phyloP scores from a whole-genome alignment of 352 stramenopile genomes.

The Globisporangium parvum region DNA sequence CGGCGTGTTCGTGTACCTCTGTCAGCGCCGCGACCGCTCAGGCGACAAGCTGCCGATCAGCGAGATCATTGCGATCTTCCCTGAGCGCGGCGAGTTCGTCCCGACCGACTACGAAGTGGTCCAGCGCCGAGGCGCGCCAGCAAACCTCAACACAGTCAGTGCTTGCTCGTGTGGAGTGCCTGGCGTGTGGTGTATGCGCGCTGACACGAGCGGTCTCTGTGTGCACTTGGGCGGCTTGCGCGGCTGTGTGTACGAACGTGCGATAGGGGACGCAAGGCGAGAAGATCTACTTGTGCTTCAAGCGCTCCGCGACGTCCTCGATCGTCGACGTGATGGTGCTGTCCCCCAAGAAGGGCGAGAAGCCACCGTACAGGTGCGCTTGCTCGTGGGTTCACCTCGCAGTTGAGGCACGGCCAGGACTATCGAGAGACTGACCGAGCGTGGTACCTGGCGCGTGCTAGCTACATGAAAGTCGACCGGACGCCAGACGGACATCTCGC shows the following conservation, averaged over 20 bases:
- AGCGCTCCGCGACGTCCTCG: slow-evolving; percentile 48
- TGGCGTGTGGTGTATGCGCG: no score
- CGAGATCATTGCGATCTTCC: slow-evolving; percentile 71
- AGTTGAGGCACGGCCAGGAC: background rate
- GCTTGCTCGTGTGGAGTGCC: no score
- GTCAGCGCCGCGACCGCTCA: slow-evolving; percentile 41
- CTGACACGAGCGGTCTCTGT: background rate
- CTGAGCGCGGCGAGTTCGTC: slow-evolving; percentile 67
- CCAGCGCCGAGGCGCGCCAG: slow-evolving; percentile 42
- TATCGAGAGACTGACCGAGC: background rate
- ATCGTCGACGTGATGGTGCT: slow-evolving; percentile 67
- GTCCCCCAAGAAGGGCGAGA: slow-evolving; percentile 82
- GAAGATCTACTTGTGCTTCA: slow-evolving; percentile 76
- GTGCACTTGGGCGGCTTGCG: background rate
- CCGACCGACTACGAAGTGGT: slow-evolving; percentile 76
- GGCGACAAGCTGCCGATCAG: slow-evolving; percentile 60
- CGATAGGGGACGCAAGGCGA: slow-evolving; percentile 72
- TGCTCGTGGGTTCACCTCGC: background rate
- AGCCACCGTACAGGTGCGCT: slow-evolving; percentile 65
- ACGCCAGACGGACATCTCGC: slow-evolving; percentile 57
- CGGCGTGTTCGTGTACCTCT: slow-evolving; percentile 76
- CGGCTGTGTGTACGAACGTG: no score
- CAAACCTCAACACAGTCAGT: slow-evolving; percentile 71
- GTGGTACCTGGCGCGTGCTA: slow-evolving; percentile 10
- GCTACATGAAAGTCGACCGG: slow-evolving; percentile 75